Base-by-base conservation (phyloP, 305 asterid genomes). In the Fraxinus latifolia region DNA sequence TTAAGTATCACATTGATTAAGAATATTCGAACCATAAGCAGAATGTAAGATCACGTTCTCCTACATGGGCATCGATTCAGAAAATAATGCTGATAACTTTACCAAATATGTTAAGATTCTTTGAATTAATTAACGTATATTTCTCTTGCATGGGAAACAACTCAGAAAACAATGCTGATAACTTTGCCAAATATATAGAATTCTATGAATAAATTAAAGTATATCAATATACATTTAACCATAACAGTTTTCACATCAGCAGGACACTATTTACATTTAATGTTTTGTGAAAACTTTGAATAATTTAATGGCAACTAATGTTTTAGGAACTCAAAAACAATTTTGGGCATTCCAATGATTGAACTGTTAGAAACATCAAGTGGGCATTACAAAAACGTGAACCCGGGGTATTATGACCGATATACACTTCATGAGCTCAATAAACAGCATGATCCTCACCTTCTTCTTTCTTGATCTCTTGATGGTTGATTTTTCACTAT, bases 381-480 rank as follows among this genome's bases (percentile, higher is more conserved):
- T 2, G 39, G 8, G 42, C 37, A 78, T 21, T 37, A 68, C 31
- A 44, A 1, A 72, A 78, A 78, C 3, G 6, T 8, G 72, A 62
- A 23, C 15, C 0, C 15, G 12, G 68, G 11, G 31, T 23, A 31
- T 62, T 62, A 23, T 8, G 34, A 65, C 33, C 34, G 11, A 65
- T 65, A 9, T 25, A 15, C 3, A 21, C 5, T 44, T 25, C 58
- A n/a, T n/a, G 15, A 17, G 62, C 58, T 29, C 0, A 50, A 82
- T 25, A 33, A 68, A 65, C 34, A 62, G 31, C 79, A 58, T 33
- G 73, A 81, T 33, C 72, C 80, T 78, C 76, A 94, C 98, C 98
- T 93, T 95, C 90, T 92, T 92, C 87, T 84, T 93, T 90, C 96
- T 89, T 76, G 95, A 84, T 85, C 92, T 93, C 88, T 89, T 93